phyloP scores from a whole-genome alignment of 2,329 filamentous ascomycete species.

The Laburnicola sp. region DNA sequence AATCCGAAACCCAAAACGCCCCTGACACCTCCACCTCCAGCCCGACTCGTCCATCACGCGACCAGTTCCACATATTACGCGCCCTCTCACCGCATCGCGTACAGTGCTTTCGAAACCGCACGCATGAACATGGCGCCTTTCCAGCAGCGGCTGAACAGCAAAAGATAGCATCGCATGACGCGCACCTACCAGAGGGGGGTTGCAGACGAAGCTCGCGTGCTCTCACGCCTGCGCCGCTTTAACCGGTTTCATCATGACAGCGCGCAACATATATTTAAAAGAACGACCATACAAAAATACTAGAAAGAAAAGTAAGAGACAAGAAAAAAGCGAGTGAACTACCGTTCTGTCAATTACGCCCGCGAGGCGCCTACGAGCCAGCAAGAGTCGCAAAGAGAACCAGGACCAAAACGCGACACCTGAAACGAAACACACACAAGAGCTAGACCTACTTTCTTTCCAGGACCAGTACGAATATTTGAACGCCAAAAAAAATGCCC shows the following conservation, averaged over 20 bases:
- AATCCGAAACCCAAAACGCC: not conserved
- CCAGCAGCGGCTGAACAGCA: not conserved
- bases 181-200: conserved; percentile 1
- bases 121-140: not conserved
- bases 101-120: not conserved
- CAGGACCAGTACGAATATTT: not conserved
- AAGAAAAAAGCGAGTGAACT: not conserved
- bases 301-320: not conserved
- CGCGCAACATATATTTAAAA: not conserved
- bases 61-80: not conserved
- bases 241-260: conserved; percentile 2
- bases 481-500: conserved; percentile 23
- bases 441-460: not conserved
- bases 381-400: not conserved
- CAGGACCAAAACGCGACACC: not conserved
- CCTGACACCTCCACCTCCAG: conserved; percentile 1
- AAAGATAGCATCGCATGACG: not conserved
- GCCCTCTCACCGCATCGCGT: not conserved
- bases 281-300: not conserved
- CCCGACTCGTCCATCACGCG: not conserved
- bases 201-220: conserved; percentile 4
- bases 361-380: not conserved
- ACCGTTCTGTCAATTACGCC: not conserved
- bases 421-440: not conserved
- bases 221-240: not conserved